phyloP scores from a whole-genome alignment of 2,329 filamentous ascomycete species.

The Arthrobotrys iridis region DNA sequence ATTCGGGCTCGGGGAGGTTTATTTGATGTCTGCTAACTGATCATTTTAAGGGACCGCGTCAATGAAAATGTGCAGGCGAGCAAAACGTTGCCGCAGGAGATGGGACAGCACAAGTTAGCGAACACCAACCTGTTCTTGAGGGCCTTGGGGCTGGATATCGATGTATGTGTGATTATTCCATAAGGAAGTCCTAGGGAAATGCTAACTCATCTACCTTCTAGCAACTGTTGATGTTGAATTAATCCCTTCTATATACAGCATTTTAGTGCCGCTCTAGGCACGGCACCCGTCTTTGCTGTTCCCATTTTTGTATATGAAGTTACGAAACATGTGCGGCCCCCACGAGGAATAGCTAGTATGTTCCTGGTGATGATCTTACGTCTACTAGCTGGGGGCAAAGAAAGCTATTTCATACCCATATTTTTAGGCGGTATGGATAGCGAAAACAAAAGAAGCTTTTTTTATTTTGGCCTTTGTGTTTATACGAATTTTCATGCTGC shows the following conservation, averaged over 20 bases:
- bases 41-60: slow-evolving; percentile 75
- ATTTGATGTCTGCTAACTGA: background rate
- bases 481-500: background rate
- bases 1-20: background rate
- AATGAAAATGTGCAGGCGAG: slow-evolving; percentile 91
- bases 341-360: too few species aligned
- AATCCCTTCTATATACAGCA: background rate
- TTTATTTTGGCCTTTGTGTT: background rate
- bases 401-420: slow-evolving; percentile 52
- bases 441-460: slow-evolving; percentile 19
- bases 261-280: background rate
- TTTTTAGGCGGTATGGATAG: slow-evolving; percentile 53
- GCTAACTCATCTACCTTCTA: slow-evolving; percentile 5
- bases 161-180: slow-evolving; percentile 61
- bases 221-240: slow-evolving; percentile 16
- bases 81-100: slow-evolving; percentile 86
- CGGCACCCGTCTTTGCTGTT: background rate
- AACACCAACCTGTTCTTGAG: slow-evolving; percentile 99
- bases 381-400: background rate
- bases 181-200: background rate
- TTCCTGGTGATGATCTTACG: too few species aligned
- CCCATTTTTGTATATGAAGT: slow-evolving; percentile 1
- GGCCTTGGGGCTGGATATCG: slow-evolving; percentile 97
- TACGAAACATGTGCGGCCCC: background rate
- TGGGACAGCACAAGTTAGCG: slow-evolving; percentile 82